Conservation (phyloP, 2,329 filamentous ascomycete species). For the Xylariaceae sp. region DNA sequence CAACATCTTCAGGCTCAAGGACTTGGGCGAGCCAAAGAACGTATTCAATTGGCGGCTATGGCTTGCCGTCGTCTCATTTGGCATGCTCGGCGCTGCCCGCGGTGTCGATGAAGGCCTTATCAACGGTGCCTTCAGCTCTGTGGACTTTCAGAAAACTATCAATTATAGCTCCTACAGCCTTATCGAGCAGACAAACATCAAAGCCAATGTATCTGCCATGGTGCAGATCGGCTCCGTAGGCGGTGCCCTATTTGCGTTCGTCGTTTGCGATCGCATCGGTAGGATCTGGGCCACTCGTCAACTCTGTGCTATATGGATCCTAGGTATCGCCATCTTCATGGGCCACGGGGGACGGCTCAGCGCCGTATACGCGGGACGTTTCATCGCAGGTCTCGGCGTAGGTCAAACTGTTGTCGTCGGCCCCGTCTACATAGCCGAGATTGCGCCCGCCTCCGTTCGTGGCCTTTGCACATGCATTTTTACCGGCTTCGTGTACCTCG, state of each 20-base stretch:
- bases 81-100: conserved; percentile 74
- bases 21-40: conserved; percentile 68
- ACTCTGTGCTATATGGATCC: conserved; percentile 59
- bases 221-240: conserved; percentile 77
- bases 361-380: conserved; percentile 66
- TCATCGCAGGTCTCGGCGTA: conserved; percentile 67
- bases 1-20: conserved; percentile 65
- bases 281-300: conserved; percentile 64
- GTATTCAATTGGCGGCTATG: conserved; percentile 78
- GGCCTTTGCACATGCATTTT: conserved; percentile 76
- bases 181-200: conserved; percentile 65
- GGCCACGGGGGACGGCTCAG: conserved; percentile 54
- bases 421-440: conserved; percentile 74
- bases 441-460: conserved; percentile 68
- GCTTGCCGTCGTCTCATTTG: conserved; percentile 75
- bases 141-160: conserved; percentile 64
- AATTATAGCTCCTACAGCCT: conserved; percentile 55
- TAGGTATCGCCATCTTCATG: conserved; percentile 63
- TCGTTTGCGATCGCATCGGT: conserved; percentile 63
- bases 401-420: conserved; percentile 69
- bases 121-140: conserved; percentile 69
- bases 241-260: conserved; percentile 66
- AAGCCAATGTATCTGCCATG: conserved; percentile 79
- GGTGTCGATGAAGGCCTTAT: conserved; percentile 84
- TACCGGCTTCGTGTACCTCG: conserved; percentile 72